These are phyloP conservation scores for Sporisorium scitamineum DNA, from an alignment of 1,284 basidiomycete genomes.

Conservation along the genomic window DNA sequence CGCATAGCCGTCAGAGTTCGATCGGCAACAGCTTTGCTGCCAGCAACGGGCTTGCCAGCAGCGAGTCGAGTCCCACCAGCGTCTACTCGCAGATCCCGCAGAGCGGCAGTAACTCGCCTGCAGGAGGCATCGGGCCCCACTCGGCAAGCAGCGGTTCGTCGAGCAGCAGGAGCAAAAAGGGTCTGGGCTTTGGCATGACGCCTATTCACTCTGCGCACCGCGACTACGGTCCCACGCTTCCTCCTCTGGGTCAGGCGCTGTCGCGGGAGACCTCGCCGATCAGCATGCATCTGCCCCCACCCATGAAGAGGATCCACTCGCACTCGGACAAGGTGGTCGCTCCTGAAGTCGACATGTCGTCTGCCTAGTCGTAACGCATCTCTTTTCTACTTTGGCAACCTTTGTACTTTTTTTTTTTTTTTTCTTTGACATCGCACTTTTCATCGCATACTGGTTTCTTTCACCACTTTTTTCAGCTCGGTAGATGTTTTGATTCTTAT, in stretches of 20 bases:
- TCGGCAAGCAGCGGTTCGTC: not conserved
- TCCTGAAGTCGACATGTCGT: constrained; percentile 44
- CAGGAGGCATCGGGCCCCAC: constrained; percentile 25
- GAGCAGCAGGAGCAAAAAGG: constrained; percentile 29
- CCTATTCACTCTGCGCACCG: constrained; percentile 45
- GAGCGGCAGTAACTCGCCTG: constrained; percentile 45
- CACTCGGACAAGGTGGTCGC: constrained; percentile 20
- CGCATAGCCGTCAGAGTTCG: constrained; percentile 55
- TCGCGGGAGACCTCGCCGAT: constrained; percentile 39
- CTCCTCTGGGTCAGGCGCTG: constrained; percentile 44
- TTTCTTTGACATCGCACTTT: not conserved
- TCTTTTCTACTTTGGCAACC: not conserved
- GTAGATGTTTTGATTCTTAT: no score
- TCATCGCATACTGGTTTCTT: not conserved
- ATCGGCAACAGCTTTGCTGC: constrained; percentile 39
- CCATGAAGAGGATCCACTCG: constrained; percentile 40
- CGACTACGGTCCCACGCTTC: constrained; percentile 37
- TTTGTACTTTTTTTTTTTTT: not conserved
- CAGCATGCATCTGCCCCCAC: constrained; percentile 50
- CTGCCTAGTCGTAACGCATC: constrained; percentile 19
- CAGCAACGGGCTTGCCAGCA: constrained; percentile 36
- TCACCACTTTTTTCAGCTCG: constrained; percentile 1
- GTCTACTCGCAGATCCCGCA: constrained; percentile 40
- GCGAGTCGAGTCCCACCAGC: constrained; percentile 48
- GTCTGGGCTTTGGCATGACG: constrained; percentile 43